Evolutionary conservation across 2,329 filamentous ascomycete genomes (phyloP).

Genomic region (Calonectria leucothoes): DNA sequence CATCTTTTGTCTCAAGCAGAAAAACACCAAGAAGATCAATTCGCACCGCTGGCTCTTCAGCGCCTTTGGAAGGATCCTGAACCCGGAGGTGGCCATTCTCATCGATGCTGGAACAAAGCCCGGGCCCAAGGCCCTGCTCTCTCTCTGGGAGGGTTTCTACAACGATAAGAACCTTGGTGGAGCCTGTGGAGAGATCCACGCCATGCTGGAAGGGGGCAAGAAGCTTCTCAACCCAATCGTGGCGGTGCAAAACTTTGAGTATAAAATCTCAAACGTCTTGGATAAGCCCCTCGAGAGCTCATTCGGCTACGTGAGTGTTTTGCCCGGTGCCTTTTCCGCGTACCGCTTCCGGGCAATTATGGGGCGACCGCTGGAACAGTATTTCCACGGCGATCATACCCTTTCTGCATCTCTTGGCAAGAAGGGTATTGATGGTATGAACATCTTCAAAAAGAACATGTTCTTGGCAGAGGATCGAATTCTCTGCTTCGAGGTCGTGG

Average conservation of each 20-base stretch:
- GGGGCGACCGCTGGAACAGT: neutral
- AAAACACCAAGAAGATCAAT: slow-evolving; percentile 11
- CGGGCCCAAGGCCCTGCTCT: neutral
- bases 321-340: neutral
- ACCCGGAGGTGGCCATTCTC: neutral
- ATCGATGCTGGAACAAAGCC: slow-evolving; percentile 1
- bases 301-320: neutral
- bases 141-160: slow-evolving; percentile 1
- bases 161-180: slow-evolving; percentile 1
- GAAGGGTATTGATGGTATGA: slow-evolving; percentile 3
- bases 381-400: slow-evolving; percentile 4
- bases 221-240: neutral
- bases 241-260: neutral
- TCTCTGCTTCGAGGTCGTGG: neutral
- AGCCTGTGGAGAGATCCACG: slow-evolving; percentile 7
- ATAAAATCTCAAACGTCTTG: slow-evolving; percentile 3
- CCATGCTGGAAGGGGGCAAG: slow-evolving; percentile 2
- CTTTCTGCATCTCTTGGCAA: neutral
- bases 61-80: neutral
- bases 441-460: slow-evolving; percentile 7
- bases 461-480: neutral
- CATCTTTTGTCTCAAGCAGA: slow-evolving; percentile 11
- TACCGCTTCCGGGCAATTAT: slow-evolving; percentile 2
- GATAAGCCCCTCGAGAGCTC: slow-evolving; percentile 1
- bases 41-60: slow-evolving; percentile 4